Conservation (phyloP, 495 filamentous ascomycete species). For the Pseudevernia furfuracea region DNA sequence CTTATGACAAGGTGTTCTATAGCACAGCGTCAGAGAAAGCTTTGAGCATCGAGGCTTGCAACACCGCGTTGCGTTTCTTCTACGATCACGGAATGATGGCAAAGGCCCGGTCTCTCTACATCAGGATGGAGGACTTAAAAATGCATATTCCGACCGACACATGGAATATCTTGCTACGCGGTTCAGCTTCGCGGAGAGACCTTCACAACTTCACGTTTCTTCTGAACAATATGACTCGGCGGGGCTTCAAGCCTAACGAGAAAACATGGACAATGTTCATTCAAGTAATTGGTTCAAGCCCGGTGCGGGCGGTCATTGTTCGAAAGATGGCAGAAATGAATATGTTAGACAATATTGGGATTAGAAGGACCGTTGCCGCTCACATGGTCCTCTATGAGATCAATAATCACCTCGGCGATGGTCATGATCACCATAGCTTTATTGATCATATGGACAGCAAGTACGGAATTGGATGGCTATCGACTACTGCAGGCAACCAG, state of each 20-base stretch:
- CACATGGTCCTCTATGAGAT: slow-evolving; percentile 15
- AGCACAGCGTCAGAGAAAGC: neutral
- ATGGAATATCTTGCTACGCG: slow-evolving; percentile 40
- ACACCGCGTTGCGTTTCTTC: slow-evolving; percentile 36
- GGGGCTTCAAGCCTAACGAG: slow-evolving; percentile 35
- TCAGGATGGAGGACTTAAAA: slow-evolving; percentile 31
- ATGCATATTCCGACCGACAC: slow-evolving; percentile 32
- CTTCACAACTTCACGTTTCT: slow-evolving; percentile 30
- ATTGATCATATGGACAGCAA: slow-evolving; percentile 30
- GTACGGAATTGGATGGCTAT: slow-evolving; percentile 33
- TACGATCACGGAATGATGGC: slow-evolving; percentile 30
- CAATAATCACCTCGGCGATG: slow-evolving; percentile 23
- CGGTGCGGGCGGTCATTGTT: slow-evolving; percentile 31
- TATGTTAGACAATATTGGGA: slow-evolving; percentile 25
- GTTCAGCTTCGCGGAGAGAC: slow-evolving; percentile 34
- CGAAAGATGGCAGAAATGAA: slow-evolving; percentile 34
- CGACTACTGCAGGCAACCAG: slow-evolving; percentile 31
- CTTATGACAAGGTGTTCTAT: slow-evolving; percentile 18
- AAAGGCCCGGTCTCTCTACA: slow-evolving; percentile 31
- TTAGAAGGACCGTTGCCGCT: slow-evolving; percentile 10
- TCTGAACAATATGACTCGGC: slow-evolving; percentile 32
- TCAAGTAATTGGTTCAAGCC: slow-evolving; percentile 30
- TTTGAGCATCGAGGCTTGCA: slow-evolving; percentile 30
- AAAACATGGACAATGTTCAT: slow-evolving; percentile 42
- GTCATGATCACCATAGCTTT: slow-evolving; percentile 33